phyloP scores from a whole-genome alignment of 768 basidiomycete species.

The Leccinum sublutescens region DNA sequence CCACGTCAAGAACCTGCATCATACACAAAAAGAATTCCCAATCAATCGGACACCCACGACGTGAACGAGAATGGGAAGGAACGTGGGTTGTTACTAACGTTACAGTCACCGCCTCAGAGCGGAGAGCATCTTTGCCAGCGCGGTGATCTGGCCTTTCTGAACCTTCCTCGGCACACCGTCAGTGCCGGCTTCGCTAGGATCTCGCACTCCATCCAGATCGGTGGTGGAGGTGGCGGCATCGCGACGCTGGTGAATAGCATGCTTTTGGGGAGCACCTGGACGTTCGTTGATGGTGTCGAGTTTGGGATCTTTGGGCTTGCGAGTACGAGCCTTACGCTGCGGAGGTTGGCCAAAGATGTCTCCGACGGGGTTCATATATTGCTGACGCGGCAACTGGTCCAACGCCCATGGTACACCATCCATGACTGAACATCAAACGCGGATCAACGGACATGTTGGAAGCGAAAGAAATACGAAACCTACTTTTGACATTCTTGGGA shows the following conservation, averaged over 20 bases:
- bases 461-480: slow-evolving; percentile 31
- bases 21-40: slow-evolving; percentile 14
- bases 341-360: slow-evolving; percentile 59
- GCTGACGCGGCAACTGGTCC: slow-evolving; percentile 63
- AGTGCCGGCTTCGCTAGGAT: slow-evolving; percentile 17
- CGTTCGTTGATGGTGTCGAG: slow-evolving; percentile 79
- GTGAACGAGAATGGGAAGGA: not conserved
- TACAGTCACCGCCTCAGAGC: slow-evolving; percentile 61
- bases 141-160: slow-evolving; percentile 86
- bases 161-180: slow-evolving; percentile 67
- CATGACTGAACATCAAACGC: slow-evolving; percentile 50
- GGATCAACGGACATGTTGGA: not conserved
- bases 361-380: slow-evolving; percentile 57
- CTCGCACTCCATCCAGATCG: slow-evolving; percentile 49
- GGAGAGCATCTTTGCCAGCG: slow-evolving; percentile 89
- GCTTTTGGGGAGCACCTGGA: slow-evolving; percentile 43
- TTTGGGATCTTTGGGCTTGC: slow-evolving; percentile 62
- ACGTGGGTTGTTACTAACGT: slow-evolving; percentile 24
- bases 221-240: slow-evolving; percentile 78
- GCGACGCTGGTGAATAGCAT: slow-evolving; percentile 44
- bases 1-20: slow-evolving; percentile 33
- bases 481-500: slow-evolving; percentile 82
- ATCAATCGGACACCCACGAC: slow-evolving; percentile 7
- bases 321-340: slow-evolving; percentile 62
- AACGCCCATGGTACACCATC: slow-evolving; percentile 77